These are phyloP conservation scores for Hypsizygus ulmarius DNA, from an alignment of 1,284 basidiomycete genomes.

Conservation along the genomic window DNA sequence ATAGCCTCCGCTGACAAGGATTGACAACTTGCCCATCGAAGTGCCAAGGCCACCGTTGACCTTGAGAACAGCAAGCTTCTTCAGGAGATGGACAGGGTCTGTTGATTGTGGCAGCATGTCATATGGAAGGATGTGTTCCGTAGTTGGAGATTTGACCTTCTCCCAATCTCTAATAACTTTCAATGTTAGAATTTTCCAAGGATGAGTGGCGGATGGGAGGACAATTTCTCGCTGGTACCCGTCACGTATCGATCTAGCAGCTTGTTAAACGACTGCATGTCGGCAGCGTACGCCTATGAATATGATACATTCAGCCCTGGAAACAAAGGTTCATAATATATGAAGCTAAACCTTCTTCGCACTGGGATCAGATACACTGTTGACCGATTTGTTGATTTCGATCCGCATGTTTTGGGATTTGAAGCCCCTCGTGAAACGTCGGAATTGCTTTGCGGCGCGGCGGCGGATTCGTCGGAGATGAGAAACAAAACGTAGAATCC, in stretches of 20 bases:
- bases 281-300: constrained; percentile 84
- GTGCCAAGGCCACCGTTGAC: constrained; percentile 99
- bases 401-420: constrained; percentile 97
- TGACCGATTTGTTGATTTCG: constrained; percentile 91
- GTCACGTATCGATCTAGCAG: constrained; percentile 96
- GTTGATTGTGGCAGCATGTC: constrained; percentile 60
- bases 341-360: constrained; percentile 69
- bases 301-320: constrained; percentile 6
- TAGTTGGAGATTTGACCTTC: constrained; percentile 89
- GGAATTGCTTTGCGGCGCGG: constrained; percentile 22
- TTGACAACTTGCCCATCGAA: constrained; percentile 74
- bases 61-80: constrained; percentile 97
- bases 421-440: constrained; percentile 74
- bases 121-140: constrained; percentile 90
- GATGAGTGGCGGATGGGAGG: constrained; percentile 33
- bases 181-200: constrained; percentile 14
- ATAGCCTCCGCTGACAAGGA: neutral
- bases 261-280: constrained; percentile 98
- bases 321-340: constrained; percentile 4
- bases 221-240: constrained; percentile 93
- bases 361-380: constrained; percentile 71
- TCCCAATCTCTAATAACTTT: constrained; percentile 81
- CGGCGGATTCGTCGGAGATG: constrained; percentile 26
- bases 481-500: constrained; percentile 28
- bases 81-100: constrained; percentile 64